Evolutionary conservation across 139 green algal genomes (phyloP).

Genomic region (Mesotaenium endlicherianum): DNA sequence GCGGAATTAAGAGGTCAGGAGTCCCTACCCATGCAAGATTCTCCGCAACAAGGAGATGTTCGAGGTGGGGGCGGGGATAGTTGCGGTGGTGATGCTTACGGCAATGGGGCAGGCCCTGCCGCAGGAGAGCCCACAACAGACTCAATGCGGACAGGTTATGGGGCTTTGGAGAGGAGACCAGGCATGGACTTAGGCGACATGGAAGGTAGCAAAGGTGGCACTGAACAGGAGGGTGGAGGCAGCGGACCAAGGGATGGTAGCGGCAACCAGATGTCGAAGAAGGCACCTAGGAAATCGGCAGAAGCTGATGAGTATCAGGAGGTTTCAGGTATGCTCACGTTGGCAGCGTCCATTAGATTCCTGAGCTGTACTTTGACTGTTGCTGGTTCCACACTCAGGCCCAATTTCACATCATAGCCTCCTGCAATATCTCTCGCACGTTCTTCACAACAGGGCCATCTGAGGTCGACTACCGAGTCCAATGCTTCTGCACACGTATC

Average conservation of each 20-base stretch:
- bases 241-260: neutral
- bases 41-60: neutral
- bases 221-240: too few species aligned
- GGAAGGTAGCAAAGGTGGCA: neutral
- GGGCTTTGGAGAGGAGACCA: neutral
- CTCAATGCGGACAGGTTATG: neutral
- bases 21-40: too few species aligned
- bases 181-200: neutral
- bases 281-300: neutral
- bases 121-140: too few species aligned
- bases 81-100: neutral
- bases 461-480: too few species aligned
- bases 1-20: neutral
- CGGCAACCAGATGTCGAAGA: neutral
- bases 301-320: neutral
- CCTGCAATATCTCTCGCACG: too few species aligned
- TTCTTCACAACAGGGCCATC: too few species aligned
- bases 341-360: too few species aligned
- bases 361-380: too few species aligned
- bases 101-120: neutral
- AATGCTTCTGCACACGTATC: too few species aligned
- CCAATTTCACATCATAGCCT: too few species aligned
- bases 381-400: too few species aligned
- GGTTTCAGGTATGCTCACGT: neutral
- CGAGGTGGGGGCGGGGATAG: neutral